Base-by-base conservation (phyloP, 2,329 filamentous ascomycete genomes). In the Cercospora zeina region DNA sequence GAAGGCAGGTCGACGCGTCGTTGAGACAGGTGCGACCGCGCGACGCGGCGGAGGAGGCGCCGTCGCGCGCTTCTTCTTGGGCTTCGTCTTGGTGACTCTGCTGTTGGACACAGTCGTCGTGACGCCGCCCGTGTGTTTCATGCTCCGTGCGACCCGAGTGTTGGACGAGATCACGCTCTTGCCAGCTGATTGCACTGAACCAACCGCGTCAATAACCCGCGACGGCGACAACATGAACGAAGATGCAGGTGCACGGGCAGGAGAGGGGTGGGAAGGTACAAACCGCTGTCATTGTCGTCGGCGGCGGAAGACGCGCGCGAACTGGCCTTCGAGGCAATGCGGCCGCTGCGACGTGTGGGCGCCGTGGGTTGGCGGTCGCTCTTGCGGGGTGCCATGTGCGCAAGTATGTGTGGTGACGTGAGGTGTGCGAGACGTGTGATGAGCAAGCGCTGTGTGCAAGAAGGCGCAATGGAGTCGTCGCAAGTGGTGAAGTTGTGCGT, bases 251-350 rank as follows among this genome's bases (percentile, higher is more conserved):
- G 49, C 24, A 21, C 16, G 16, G 57, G 19, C 14, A 14, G 47
- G n/a, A 13, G 42, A 51, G 30, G 42, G 42, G 19, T 36, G 39
- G 42, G 37, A 51, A 39, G 51, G 16, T 30, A 62, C 61, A 49
- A 62, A 62, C 61, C 61, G 53, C 27, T 54, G 30, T 62, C 30
- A 39, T 49, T 51, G 47, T 59, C 55, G 34, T 47, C 54, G 9
- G 55, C 54, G 27, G 55, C 61, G 10, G 61, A 62, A 34, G 61
- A 62, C 19, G 61, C 61, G 61, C 61, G 61, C 13, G 54, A 59
- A 49, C 45, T 54, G 16, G 49, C 51, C 24, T 36, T 56, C 21
- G 62, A 61, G 30, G 62, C 62, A 27, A 64, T 59, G 13, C 62
- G 24, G 47, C 47, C 62, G 59, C 62, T 64, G 50, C 62, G 55